Conservation (phyloP, 768 basidiomycete genomes). For the Brasilioporus rufonigricans region DNA sequence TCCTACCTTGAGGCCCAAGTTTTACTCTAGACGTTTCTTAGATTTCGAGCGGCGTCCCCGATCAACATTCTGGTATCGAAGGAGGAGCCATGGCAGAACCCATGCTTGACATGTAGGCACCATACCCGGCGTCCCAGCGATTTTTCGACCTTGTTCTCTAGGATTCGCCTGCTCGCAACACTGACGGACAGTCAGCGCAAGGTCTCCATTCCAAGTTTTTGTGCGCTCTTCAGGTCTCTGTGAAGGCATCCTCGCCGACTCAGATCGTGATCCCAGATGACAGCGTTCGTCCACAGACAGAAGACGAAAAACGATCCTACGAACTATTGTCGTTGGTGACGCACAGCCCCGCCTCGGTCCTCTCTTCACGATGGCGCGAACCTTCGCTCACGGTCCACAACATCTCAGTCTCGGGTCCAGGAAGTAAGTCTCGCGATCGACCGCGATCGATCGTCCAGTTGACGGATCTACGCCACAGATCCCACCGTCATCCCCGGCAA, state of each 20-base stretch:
- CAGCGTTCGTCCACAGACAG: conserved; percentile 64
- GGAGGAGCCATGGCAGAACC: conserved; percentile 88
- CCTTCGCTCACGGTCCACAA: conserved; percentile 89
- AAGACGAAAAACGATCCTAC: conserved; percentile 68
- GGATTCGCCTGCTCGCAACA: conserved; percentile 76
- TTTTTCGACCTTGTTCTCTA: conserved; percentile 25
- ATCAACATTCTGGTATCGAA: conserved; percentile 92
- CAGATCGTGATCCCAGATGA: conserved; percentile 52
- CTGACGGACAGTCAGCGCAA: conserved; percentile 56
- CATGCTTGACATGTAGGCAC: conserved; percentile 83
- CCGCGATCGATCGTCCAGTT: background rate
- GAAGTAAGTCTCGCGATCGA: conserved; percentile 46
- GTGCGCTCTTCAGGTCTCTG: conserved; percentile 45
- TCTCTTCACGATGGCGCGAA: conserved; percentile 83
- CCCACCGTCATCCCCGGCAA: conserved; percentile 85
- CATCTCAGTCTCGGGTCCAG: conserved; percentile 78
- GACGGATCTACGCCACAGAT: conserved; percentile 40
- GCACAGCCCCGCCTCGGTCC: conserved; percentile 59
- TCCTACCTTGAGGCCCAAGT: background rate
- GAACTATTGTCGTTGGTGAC: conserved; percentile 67
- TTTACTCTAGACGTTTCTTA: conserved; percentile 23
- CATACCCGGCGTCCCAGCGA: background rate
- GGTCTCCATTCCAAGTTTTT: conserved; percentile 79
- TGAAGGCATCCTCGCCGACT: background rate
- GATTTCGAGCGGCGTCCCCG: conserved; percentile 72